A percentile compares a stretch with the other conserved stretches of the same genome.
These are phyloP conservation scores for Fusarium anguioides DNA, from an alignment of 2,329 filamentous ascomycete species.

Conservation along the genomic window DNA sequence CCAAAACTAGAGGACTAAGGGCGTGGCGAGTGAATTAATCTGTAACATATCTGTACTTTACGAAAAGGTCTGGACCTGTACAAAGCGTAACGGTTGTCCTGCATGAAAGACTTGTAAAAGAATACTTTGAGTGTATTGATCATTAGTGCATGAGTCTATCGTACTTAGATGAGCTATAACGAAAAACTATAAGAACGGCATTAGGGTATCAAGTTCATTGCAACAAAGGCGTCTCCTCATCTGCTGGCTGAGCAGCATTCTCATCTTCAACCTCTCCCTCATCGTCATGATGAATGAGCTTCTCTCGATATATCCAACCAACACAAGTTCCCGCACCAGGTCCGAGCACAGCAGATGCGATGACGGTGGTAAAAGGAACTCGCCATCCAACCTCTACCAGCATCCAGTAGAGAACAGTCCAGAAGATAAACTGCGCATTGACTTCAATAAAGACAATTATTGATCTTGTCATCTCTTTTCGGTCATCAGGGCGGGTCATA, in stretches of 20 bases:
- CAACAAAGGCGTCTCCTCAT: constrained; percentile 53
- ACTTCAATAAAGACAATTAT: constrained; percentile 60
- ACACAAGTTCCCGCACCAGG: constrained; percentile 54
- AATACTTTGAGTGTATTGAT: constrained; percentile 8
- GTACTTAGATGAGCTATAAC: constrained; percentile 3
- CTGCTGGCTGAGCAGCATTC: constrained; percentile 20
- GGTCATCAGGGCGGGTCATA: constrained; percentile 55
- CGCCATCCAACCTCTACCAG: constrained; percentile 62
- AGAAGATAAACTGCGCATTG: constrained; percentile 56
- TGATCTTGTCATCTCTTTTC: constrained; percentile 62
- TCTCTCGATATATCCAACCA: constrained; percentile 55
- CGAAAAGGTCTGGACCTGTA: constrained; percentile 43
- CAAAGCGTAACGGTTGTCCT: constrained; percentile 39
- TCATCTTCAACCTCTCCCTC: constrained; percentile 23
- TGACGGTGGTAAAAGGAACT: constrained; percentile 49
- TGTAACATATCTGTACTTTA: constrained; percentile 48
- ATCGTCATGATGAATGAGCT: constrained; percentile 46
- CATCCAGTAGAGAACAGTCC: constrained; percentile 65
- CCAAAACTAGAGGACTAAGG: constrained; percentile 43
- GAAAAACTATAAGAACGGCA: too few relatives aligned
- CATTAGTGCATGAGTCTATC: constrained; percentile 34
- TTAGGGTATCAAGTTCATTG: constrained; percentile 25
- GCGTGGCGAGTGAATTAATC: constrained; percentile 36
- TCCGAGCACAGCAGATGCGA: constrained; percentile 48
- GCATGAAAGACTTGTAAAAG: constrained; percentile 37